Conservation (phyloP, 164 flowering plant species). For the Akebia trifoliata region DNA sequence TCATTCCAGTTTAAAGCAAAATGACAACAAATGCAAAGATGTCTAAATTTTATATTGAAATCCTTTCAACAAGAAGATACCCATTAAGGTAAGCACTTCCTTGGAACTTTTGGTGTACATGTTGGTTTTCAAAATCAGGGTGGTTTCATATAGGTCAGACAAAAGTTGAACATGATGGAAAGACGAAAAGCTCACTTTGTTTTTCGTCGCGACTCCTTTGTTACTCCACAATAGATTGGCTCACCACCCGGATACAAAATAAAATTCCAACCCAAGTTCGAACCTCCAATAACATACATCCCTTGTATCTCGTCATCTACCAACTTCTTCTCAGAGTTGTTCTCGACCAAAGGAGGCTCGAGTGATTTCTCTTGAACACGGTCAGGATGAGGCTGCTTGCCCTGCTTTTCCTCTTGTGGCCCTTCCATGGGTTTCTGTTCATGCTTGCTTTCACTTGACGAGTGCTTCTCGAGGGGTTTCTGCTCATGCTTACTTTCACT, state of each 20-base stretch:
- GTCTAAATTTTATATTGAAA: too few species aligned
- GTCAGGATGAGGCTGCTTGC: slow-evolving; percentile 19
- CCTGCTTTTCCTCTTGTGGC: slow-evolving; percentile 18
- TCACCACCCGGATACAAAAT: slow-evolving; percentile 37
- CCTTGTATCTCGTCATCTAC: slow-evolving; percentile 26
- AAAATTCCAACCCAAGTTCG: slow-evolving; percentile 88
- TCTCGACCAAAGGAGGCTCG: slow-evolving; percentile 15
- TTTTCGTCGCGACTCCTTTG: slow-evolving; percentile 49
- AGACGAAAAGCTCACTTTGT: slow-evolving; percentile 9
- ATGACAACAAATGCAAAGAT: too few species aligned
- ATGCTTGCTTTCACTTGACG: too few species aligned
- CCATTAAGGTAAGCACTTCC: too few species aligned
- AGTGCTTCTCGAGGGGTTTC: too few species aligned
- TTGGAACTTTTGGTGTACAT: too few species aligned
- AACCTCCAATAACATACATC: slow-evolving; percentile 62
- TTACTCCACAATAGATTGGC: slow-evolving; percentile 58
- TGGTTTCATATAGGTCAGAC: not conserved
- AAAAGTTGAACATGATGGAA: not conserved
- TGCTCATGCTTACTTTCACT: too few species aligned
- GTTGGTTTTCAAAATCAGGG: too few species aligned
- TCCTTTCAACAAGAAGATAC: too few species aligned
- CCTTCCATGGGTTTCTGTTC: too few species aligned
- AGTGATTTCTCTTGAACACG: slow-evolving; percentile 11
- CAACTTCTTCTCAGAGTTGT: slow-evolving; percentile 18
- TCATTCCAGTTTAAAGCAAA: too few species aligned